Evolutionary conservation across 345 rosid species (phyloP), one percentile per base, ranked within the genome.

Genomic region (Gossypium stocksii): DNA sequence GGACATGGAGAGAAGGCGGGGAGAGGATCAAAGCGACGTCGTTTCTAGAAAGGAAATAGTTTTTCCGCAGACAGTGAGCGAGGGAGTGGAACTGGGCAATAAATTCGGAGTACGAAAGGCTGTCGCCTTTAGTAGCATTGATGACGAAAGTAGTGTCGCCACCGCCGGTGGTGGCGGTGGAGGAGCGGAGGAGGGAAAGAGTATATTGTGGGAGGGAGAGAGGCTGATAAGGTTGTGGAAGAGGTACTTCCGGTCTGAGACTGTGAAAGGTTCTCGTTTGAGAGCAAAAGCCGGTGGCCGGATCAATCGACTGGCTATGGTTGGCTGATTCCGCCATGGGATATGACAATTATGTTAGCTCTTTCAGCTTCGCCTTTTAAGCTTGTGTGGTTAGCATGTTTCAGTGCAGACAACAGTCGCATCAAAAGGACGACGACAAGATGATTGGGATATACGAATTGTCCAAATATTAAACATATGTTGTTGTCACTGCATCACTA

Each of bases 21-120:
- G 83, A 82, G 74, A 94, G 83, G 71, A 92, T 74, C 58, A 88
- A 88, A 16, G 95, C 97, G 41, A 84, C 93, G 73, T 94, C 87
- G 62, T 83, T 84, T 3, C 58, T 74, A 53, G 83, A 78, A 22
- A 91, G 73, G 12, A 88, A 72, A 77, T 61, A 86, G n/a, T 59
- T 81, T 57, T 83, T 38, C n/a, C 7, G 65, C 74, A 91, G 88
- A 53, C 81, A 77, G 60, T 63, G 53, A 34, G 90, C 81, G 51
- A 93, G 92, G 19, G 94, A 87, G 65, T 49, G 69, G 27, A 83
- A 78, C 25, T 74, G 81, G 69, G 27, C 59, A 70, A 81, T 77
- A 79, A 87, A 85, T 53, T 86, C 80, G 1, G 87, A 74, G 84
- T 86, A 87, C 41, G 87, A 67, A 48, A 91, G 80, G 43, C 61